Conservation (phyloP, 805 yeast species). For the Pichia cephalocereana region DNA sequence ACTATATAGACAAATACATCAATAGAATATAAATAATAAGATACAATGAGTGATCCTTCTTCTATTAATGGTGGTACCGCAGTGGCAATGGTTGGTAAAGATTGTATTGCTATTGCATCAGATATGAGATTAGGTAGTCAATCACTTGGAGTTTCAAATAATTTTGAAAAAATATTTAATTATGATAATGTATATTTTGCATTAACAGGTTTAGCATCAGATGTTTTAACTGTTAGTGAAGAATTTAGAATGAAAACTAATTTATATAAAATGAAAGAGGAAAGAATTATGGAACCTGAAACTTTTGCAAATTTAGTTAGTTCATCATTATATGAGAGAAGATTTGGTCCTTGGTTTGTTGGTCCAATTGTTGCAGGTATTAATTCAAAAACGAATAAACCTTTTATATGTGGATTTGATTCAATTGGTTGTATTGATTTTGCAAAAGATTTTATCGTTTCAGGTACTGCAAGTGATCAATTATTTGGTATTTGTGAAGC, state of each 20-base stretch:
- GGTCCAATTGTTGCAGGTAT: slow-evolving; percentile 97
- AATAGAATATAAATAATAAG: not conserved
- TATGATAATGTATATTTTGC: slow-evolving; percentile 84
- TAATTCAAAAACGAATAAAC: slow-evolving; percentile 70
- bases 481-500: slow-evolving; percentile 98
- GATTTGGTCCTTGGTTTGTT: slow-evolving; percentile 94
- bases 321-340: slow-evolving; percentile 76
- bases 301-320: slow-evolving; percentile 90
- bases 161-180: slow-evolving; percentile 86
- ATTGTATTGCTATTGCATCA: slow-evolving; percentile 95
- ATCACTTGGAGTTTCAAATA: slow-evolving; percentile 83
- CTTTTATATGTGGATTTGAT: slow-evolving; percentile 93
- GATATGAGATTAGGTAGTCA: slow-evolving; percentile 92
- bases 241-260: slow-evolving; percentile 78
- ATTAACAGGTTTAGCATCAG: slow-evolving; percentile 91
- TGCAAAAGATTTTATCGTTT: slow-evolving; percentile 88
- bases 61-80: slow-evolving; percentile 89
- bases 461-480: slow-evolving; percentile 97
- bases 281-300: slow-evolving; percentile 84
- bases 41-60: slow-evolving; percentile 64
- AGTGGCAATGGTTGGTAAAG: slow-evolving; percentile 98
- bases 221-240: slow-evolving; percentile 79
- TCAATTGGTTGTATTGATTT: slow-evolving; percentile 93
- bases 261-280: slow-evolving; percentile 83
- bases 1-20: too few relatives aligned